Evolutionary conservation across 148 eudicot species (phyloP).

Genomic region (Diospyros lotus): DNA sequence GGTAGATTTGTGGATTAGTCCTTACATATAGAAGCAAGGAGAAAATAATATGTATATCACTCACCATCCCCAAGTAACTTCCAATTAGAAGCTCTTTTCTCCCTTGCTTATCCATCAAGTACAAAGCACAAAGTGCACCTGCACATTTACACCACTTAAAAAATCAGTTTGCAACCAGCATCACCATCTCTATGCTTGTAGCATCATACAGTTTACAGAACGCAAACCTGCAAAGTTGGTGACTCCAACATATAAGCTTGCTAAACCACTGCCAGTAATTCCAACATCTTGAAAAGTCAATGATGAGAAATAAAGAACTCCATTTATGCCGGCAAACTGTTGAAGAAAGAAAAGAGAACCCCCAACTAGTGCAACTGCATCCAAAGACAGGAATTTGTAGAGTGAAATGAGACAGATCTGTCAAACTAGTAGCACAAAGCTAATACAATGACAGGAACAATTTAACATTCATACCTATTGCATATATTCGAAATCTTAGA

Average conservation of each 20-base stretch:
- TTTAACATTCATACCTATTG: too few species aligned
- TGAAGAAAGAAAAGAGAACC: slow-evolving; percentile 74
- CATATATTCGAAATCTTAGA: too few species aligned
- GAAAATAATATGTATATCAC: slow-evolving; percentile 5
- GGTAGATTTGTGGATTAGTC: slow-evolving; percentile 5
- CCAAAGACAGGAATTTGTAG: slow-evolving; percentile 6
- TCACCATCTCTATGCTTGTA: neutral
- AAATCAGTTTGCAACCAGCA: neutral
- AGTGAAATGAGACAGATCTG: slow-evolving; percentile 7
- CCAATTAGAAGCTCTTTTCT: slow-evolving; percentile 66
- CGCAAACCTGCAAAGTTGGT: slow-evolving; percentile 80
- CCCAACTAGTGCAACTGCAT: slow-evolving; percentile 73
- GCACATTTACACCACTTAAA: slow-evolving; percentile 13
- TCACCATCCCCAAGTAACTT: slow-evolving; percentile 84
- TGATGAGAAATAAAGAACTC: slow-evolving; percentile 78
- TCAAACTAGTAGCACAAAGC: neutral
- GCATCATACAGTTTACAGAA: neutral
- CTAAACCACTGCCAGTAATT: slow-evolving; percentile 62
- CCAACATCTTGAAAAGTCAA: slow-evolving; percentile 82
- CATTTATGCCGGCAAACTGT: slow-evolving; percentile 86
- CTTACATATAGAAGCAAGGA: neutral
- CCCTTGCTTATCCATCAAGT: slow-evolving; percentile 72
- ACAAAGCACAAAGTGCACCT: slow-evolving; percentile 77
- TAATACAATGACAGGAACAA: neutral
- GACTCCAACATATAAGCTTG: slow-evolving; percentile 70